These are phyloP conservation scores for Eucalyptus regnans DNA, from an alignment of 345 rosid species.

Conservation along the genomic window DNA sequence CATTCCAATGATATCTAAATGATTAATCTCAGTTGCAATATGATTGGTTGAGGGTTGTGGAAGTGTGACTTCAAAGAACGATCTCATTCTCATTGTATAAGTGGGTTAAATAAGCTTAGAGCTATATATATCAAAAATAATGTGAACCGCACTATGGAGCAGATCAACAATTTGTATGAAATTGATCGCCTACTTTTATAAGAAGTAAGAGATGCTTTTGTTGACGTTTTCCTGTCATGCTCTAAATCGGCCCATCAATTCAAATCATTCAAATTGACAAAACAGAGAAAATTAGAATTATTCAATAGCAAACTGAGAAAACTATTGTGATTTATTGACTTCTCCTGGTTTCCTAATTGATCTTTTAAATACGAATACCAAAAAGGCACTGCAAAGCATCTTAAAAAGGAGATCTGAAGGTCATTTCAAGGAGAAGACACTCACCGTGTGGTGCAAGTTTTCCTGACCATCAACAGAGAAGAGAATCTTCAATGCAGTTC, in stretches of 20 bases:
- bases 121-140: background rate
- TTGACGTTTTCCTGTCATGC: background rate
- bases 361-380: background rate
- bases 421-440: slow-evolving; percentile 6
- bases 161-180: background rate
- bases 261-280: background rate
- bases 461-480: slow-evolving; percentile 71
- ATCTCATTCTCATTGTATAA: background rate
- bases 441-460: slow-evolving; percentile 32
- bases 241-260: background rate
- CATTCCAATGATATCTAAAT: background rate
- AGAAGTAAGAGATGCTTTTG: background rate
- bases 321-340: background rate
- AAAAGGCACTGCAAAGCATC: background rate
- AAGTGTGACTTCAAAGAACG: background rate
- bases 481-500: slow-evolving; percentile 84
- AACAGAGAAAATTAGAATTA: background rate
- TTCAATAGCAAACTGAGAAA: background rate
- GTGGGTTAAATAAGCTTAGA: background rate
- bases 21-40: background rate
- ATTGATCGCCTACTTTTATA: background rate
- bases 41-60: background rate
- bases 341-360: background rate
- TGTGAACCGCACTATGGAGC: background rate
- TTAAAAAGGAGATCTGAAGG: background rate